Percentiles rank a stretch among this genome's conserved stretches.
These are phyloP conservation scores for Chrysosporium keratinophilum DNA, from an alignment of 2,329 filamentous ascomycete genomes.

Conservation along the genomic window DNA sequence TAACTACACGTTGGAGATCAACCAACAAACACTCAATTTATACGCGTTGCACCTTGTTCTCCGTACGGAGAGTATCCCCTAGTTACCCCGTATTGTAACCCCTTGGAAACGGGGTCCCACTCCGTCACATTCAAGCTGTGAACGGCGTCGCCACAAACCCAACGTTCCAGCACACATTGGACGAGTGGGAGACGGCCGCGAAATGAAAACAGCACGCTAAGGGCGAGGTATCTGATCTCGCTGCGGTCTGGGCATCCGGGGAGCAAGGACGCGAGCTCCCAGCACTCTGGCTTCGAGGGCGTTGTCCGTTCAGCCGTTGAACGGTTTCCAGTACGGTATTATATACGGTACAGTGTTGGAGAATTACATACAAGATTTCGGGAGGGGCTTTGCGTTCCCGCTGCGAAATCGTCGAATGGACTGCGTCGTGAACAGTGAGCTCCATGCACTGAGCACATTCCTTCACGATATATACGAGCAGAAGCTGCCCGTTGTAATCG, in stretches of 20 bases:
- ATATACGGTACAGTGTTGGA: neutral
- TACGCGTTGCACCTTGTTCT: too few species aligned
- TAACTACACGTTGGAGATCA: too few species aligned
- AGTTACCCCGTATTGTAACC: neutral
- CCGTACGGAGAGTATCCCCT: too few species aligned
- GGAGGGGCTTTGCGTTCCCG: too few species aligned
- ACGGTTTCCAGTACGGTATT: neutral
- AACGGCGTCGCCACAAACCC: neutral
- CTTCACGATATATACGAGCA: neutral
- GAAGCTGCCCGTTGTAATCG: neutral
- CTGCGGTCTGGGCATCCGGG: neutral
- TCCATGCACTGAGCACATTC: too few species aligned
- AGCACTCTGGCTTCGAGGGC: neutral
- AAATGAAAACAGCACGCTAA: neutral
- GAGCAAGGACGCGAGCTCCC: slow-evolving; percentile 1
- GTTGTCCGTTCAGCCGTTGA: neutral
- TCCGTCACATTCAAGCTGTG: neutral
- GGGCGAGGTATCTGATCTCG: neutral
- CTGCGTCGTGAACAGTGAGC: too few species aligned
- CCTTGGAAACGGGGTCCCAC: neutral
- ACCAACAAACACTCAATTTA: too few species aligned
- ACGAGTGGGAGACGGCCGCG: neutral
- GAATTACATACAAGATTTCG: too few species aligned
- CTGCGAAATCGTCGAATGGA: too few species aligned
- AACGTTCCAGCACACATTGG: neutral